Evolutionary conservation across 768 basidiomycete species (phyloP).

Genomic region (Amanita thiersii): DNA sequence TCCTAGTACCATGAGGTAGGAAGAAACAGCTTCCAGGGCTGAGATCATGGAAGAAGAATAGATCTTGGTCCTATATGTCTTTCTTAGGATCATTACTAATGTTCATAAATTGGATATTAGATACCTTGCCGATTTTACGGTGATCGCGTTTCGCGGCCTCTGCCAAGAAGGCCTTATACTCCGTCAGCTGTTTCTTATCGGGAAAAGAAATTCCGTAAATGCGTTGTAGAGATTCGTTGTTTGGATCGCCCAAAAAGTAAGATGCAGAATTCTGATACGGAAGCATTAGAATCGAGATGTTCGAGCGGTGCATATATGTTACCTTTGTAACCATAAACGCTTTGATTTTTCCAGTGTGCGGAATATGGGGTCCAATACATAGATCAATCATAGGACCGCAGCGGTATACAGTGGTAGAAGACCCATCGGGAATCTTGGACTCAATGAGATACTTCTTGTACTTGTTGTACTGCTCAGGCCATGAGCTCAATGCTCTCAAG

Average conservation of each 20-base stretch:
- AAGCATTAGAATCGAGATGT: not conserved
- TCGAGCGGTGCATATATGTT: not conserved
- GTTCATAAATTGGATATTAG: not conserved
- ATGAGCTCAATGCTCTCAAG: conserved; percentile 5
- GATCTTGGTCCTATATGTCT: conserved; percentile 64
- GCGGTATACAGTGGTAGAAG: conserved; percentile 95
- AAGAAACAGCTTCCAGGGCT: conserved; percentile 96
- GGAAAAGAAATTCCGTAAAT: conserved; percentile 99
- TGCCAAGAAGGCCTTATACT: conserved; percentile 92
- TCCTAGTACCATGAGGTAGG: conserved; percentile 92
- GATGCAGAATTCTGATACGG: conserved; percentile 95
- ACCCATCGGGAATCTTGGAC: conserved; percentile 92
- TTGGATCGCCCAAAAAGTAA: conserved; percentile 92
- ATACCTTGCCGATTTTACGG: conserved; percentile 79
- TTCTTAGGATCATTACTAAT: conserved; percentile 20
- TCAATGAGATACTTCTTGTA: conserved; percentile 96
- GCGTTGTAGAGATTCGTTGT: conserved; percentile 91
- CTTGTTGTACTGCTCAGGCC: conserved; percentile 81
- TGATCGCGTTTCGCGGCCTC: conserved; percentile 99
- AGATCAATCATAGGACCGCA: conserved; percentile 99
- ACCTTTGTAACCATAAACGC: conserved; percentile 96
- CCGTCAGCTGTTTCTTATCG: conserved; percentile 88
- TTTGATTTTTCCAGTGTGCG: conserved; percentile 97
- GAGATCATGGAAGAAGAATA: conserved; percentile 97
- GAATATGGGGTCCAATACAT: conserved; percentile 95